Conservation (phyloP, 2,329 filamentous ascomycete genomes). For the Penicillium sp. region DNA sequence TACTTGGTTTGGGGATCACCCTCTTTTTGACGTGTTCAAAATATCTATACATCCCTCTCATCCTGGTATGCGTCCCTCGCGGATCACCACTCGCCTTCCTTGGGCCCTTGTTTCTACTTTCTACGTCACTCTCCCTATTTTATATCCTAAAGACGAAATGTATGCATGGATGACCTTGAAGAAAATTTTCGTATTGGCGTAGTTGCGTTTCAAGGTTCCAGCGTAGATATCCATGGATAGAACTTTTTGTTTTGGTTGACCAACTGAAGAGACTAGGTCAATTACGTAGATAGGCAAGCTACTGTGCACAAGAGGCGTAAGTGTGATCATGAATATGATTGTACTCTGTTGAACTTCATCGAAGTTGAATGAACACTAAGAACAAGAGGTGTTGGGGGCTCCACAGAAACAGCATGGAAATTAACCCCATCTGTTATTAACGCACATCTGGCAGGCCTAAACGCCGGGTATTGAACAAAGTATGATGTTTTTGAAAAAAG, state of each 20-base stretch:
- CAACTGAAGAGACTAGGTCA: neutral
- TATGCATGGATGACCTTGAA: neutral
- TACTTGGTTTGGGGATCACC: neutral
- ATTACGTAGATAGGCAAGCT: too few relatives aligned
- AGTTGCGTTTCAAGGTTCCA: too few relatives aligned
- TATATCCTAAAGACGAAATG: slow-evolving; percentile 14
- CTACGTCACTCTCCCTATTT: neutral
- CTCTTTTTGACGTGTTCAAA: neutral
- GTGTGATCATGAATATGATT: neutral
- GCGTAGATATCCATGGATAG: neutral
- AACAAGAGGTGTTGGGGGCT: neutral
- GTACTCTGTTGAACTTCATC: neutral
- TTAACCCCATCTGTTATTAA: neutral
- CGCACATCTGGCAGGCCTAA: slow-evolving; percentile 1
- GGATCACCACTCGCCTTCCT: neutral
- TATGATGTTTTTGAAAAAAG: neutral
- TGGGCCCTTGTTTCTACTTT: neutral
- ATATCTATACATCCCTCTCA: neutral
- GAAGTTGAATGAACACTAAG: neutral
- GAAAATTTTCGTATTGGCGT: too few relatives aligned
- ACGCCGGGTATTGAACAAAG: slow-evolving; percentile 15
- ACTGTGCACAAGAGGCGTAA: neutral
- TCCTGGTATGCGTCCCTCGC: neutral
- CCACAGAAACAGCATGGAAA: neutral
- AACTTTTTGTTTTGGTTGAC: neutral